Evolutionary conservation across 2,329 filamentous ascomycete genomes (phyloP).

Genomic region (Botrytis sinoallii): DNA sequence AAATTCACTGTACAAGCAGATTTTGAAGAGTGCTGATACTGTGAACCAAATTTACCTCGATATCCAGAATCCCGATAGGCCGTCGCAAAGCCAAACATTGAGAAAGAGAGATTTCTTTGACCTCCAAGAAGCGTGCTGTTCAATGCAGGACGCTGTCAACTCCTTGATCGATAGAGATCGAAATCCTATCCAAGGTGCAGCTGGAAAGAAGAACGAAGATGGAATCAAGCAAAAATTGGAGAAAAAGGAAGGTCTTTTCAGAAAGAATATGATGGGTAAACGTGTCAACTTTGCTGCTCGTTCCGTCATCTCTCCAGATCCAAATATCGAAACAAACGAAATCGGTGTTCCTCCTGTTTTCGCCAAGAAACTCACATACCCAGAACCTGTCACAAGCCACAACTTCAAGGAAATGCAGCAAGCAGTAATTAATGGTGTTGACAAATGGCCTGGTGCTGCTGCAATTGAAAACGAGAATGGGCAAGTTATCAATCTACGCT

Average conservation of each 20-base stretch:
- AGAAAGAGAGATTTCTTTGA: conserved; percentile 65
- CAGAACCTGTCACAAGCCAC: conserved; percentile 94
- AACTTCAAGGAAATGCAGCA: conserved; percentile 96
- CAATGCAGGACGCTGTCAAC: conserved; percentile 86
- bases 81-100: conserved; percentile 26
- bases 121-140: conserved; percentile 76
- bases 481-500: conserved; percentile 80
- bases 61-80: conserved; percentile 42
- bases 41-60: conserved; percentile 74
- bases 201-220: conserved; percentile 76
- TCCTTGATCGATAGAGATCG: conserved; percentile 87
- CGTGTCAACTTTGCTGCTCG: conserved; percentile 91
- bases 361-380: conserved; percentile 91
- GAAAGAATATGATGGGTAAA: conserved; percentile 99
- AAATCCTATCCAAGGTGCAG: conserved; percentile 75
- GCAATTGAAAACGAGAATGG: conserved; percentile 96
- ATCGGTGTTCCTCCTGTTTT: conserved; percentile 99
- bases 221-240: conserved; percentile 97
- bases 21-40: conserved; percentile 70
- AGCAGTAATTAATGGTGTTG: conserved; percentile 89
- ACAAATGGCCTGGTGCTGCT: conserved; percentile 90
- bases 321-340: conserved; percentile 98
- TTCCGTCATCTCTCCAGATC: conserved; percentile 96
- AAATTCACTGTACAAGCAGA: conserved; percentile 82
- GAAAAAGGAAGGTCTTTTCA: conserved; percentile 97